Evolutionary conservation across 345 rosid genomes (phyloP).

Genomic region (Arabidopsis arenosa): DNA sequence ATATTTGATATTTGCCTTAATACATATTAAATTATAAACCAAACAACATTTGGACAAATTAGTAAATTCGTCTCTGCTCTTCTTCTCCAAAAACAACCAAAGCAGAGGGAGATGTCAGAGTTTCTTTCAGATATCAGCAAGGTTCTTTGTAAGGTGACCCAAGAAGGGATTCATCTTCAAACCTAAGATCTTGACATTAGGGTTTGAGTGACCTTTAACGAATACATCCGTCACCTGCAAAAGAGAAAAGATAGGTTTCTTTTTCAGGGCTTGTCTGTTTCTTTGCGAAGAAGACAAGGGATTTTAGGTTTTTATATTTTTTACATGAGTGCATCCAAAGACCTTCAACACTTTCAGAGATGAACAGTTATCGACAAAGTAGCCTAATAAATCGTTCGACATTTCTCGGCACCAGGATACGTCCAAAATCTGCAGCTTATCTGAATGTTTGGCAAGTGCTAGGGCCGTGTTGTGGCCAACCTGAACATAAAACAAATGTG

Average conservation of each 20-base stretch:
- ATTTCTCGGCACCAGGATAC: slow-evolving; percentile 84
- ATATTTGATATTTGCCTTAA: not conserved
- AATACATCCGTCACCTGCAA: slow-evolving; percentile 73
- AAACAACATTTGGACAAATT: not conserved
- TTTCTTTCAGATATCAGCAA: slow-evolving; percentile 18
- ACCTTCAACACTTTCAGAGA: slow-evolving; percentile 70
- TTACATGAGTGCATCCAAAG: slow-evolving; percentile 93
- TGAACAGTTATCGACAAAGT: slow-evolving; percentile 82
- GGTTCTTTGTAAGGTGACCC: slow-evolving; percentile 37
- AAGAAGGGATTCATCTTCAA: slow-evolving; percentile 62
- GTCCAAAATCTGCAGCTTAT: slow-evolving; percentile 65
- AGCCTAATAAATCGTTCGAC: slow-evolving; percentile 68
- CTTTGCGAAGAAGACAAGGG: not conserved
- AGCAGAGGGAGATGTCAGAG: not conserved
- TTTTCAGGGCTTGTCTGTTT: slow-evolving; percentile 1
- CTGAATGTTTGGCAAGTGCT: slow-evolving; percentile 64
- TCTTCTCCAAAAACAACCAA: slow-evolving; percentile 10
- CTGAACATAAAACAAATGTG: slow-evolving; percentile 44
- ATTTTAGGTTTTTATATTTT: not conserved
- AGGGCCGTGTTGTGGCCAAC: slow-evolving; percentile 71
- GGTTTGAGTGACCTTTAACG: slow-evolving; percentile 76
- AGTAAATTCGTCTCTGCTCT: slow-evolving; percentile 2
- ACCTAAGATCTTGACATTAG: slow-evolving; percentile 66
- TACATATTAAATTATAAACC: not conserved
- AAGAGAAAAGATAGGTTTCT: slow-evolving; percentile 12